Percentiles rank a stretch among this genome's conserved stretches.
These are phyloP conservation scores for Lactifluus piperatus DNA, from an alignment of 768 basidiomycete genomes.

Conservation along the genomic window DNA sequence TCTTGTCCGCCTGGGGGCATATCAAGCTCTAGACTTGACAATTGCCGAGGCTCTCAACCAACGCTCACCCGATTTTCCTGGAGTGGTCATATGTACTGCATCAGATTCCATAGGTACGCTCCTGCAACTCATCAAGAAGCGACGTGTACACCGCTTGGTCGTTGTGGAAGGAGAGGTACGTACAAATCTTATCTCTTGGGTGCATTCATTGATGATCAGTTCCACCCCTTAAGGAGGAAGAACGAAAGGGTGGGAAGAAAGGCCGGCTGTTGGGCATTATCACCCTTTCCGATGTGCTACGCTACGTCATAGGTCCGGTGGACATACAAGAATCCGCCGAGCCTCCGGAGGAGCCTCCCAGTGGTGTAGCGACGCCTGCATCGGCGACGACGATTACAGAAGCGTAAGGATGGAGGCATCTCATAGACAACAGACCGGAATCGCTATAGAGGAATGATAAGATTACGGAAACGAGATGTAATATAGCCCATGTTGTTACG, in stretches of 20 bases:
- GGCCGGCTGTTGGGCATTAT: slow-evolving; percentile 81
- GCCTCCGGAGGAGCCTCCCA: slow-evolving; percentile 17
- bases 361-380: background rate
- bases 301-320: slow-evolving; percentile 58
- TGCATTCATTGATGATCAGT: slow-evolving; percentile 1
- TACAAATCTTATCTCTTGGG: slow-evolving; percentile 4
- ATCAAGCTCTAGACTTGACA: slow-evolving; percentile 92
- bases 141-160: slow-evolving; percentile 88
- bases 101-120: slow-evolving; percentile 87
- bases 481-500: slow-evolving; percentile 7
- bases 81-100: slow-evolving; percentile 92
- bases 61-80: slow-evolving; percentile 91
- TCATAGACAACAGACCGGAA: background rate
- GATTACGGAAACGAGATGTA: background rate
- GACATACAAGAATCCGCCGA: slow-evolving; percentile 13
- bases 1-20: slow-evolving; percentile 87
- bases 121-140: slow-evolving; percentile 84
- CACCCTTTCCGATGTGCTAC: slow-evolving; percentile 80
- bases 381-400: background rate
- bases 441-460: slow-evolving; percentile 9
- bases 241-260: slow-evolving; percentile 69
- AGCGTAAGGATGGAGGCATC: background rate
- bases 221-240: slow-evolving; percentile 54
- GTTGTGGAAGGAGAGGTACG: slow-evolving; percentile 87
- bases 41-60: slow-evolving; percentile 88